Evolutionary conservation across 805 yeast species (phyloP), one percentile per base, ranked within the genome.

Genomic region (Ogataea saltuana): DNA sequence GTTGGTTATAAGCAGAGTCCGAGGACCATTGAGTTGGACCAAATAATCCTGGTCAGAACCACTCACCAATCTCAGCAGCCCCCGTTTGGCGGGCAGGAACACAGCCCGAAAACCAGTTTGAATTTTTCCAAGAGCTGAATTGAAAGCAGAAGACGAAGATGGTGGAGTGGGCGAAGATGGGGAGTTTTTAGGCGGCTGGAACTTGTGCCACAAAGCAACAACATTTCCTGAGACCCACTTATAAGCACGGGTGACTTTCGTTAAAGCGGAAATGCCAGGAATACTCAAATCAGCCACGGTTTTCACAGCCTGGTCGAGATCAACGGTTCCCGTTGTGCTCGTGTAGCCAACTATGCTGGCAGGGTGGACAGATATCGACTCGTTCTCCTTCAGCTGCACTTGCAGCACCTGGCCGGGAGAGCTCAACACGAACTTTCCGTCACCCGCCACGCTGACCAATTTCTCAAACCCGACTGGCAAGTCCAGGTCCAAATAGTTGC

Each of bases 371-470:
- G 61, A 55, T 10, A 75, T 50, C 12, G 61, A 51, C 51, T 75
- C 81, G 15, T 56, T 59, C n/a, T 59, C 55, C 2, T 42, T 47
- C 25, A 75, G 44, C 6, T 59, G 54, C 5, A 74, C 47, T 20
- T 69, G 64, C n/a, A 68, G 55, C 7, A 73, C 42, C 44, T 70
- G 70, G 16, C 72, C 70, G 0, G 65, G 60, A 2, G 72, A 69
- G 18, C 68, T 60, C 16, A 75, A 46, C 4, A 73, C 71, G 6
- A 74, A 35, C 2, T 46, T 51, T 1, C 80, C 80, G 15, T 61
- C 61, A 1, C 78, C 78, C 7, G 38, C 32, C 17, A 53, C 41
- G 3, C 43, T 42, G 9, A 52, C 42, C 4, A 54, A 26, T 18
- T 51, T 50, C 1, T 45, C 39, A 15, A 41, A 22, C n/a, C 30